Conservation (phyloP, 257 asterid species). For the Lycium barbarum region DNA sequence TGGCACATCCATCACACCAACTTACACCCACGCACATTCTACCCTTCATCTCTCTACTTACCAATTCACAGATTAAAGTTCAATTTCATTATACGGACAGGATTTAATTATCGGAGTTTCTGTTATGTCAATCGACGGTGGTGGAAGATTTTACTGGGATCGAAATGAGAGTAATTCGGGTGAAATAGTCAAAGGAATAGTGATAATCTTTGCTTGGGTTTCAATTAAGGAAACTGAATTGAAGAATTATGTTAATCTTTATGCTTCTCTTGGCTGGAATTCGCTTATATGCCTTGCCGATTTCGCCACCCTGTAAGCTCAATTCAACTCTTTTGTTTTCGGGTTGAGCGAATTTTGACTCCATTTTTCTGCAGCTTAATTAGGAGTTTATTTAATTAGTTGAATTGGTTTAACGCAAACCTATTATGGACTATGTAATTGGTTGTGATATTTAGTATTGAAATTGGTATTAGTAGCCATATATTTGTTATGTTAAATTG, state of each 20-base stretch:
- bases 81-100: not conserved
- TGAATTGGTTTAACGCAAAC: not conserved
- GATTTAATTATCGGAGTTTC: conserved; percentile 13
- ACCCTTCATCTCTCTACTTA: conserved; percentile 3
- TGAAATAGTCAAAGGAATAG: conserved; percentile 63
- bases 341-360: not conserved
- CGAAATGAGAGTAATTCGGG: conserved; percentile 38
- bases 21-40: conserved; percentile 38
- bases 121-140: conserved; percentile 49
- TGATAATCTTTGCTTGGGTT: conserved; percentile 71
- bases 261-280: conserved; percentile 80
- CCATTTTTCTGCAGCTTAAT: not conserved
- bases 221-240: conserved; percentile 62
- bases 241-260: conserved; percentile 55
- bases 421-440: not conserved
- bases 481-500: not conserved
- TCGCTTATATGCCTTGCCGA: conserved; percentile 82
- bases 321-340: not conserved
- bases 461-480: not conserved
- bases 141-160: conserved; percentile 77
- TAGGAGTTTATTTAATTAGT: not conserved
- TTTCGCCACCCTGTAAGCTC: conserved; percentile 72
- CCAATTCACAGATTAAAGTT: not conserved
- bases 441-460: not conserved
- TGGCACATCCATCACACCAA: conserved; percentile 35